A percentile compares a stretch with the other conserved stretches of the same genome.
Conservation (phyloP, 2,329 filamentous ascomycete genomes). For the Penicillium hesseltinei region DNA sequence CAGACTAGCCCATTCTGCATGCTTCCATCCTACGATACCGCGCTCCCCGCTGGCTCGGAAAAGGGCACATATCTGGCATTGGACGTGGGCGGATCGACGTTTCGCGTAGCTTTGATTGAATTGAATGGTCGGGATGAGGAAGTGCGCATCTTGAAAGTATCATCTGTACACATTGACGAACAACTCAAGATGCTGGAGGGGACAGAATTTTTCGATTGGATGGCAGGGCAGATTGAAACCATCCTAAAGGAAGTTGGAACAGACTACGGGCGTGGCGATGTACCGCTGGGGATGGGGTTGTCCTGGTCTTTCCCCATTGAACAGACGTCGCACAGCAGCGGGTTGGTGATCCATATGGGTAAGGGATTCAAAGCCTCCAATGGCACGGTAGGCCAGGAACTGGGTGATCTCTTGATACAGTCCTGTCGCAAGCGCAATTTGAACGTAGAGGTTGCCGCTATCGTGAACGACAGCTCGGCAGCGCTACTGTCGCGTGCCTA, state of each 20-base stretch:
- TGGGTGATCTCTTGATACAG: slow-evolving; percentile 58
- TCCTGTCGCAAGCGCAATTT: slow-evolving; percentile 56
- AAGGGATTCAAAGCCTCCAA: slow-evolving; percentile 63
- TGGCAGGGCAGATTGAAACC: slow-evolving; percentile 58
- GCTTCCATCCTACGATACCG: slow-evolving; percentile 64
- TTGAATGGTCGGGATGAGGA: slow-evolving; percentile 49
- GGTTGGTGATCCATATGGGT: slow-evolving; percentile 61
- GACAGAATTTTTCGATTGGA: slow-evolving; percentile 64
- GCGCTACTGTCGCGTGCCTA: slow-evolving; percentile 63
- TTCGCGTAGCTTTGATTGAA: slow-evolving; percentile 61
- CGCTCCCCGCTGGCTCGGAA: slow-evolving; percentile 59
- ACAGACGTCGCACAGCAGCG: slow-evolving; percentile 60
- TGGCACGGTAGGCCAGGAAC: slow-evolving; percentile 58
- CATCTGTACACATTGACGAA: slow-evolving; percentile 57
- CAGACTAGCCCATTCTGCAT: slow-evolving; percentile 60
- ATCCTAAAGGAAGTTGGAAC: slow-evolving; percentile 48
- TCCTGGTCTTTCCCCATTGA: slow-evolving; percentile 68
- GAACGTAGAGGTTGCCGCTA: slow-evolving; percentile 60
- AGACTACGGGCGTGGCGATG: slow-evolving; percentile 38
- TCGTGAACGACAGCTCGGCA: slow-evolving; percentile 64
- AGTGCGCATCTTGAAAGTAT: slow-evolving; percentile 57
- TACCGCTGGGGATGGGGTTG: slow-evolving; percentile 57
- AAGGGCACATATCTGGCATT: slow-evolving; percentile 60
- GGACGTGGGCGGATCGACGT: slow-evolving; percentile 66
- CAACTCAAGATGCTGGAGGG: slow-evolving; percentile 55